Base-by-base conservation (phyloP, 805 yeast species). In the Lipomyces mesembrius region DNA sequence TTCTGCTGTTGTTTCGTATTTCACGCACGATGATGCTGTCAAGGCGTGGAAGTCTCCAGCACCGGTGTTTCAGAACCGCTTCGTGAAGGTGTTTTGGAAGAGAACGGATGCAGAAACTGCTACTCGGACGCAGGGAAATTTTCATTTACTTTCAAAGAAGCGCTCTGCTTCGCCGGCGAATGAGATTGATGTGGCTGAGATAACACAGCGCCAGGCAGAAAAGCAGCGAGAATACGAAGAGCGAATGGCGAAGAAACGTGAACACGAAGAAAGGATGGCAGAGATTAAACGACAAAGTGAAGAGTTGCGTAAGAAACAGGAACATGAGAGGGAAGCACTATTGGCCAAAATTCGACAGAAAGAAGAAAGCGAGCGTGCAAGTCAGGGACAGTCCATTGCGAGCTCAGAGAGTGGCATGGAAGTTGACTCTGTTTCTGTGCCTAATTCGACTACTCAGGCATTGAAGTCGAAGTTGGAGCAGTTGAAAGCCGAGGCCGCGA, bases 61-160 rank as follows among this genome's bases (percentile, higher is more conserved):
- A 2, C 82, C 85, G 5, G 79, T 83, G 17, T 83, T 83, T 68
- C 80, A 79, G 62, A 83, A 83, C 76, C 79, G 86, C 61, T 83
- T 83, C 67, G 79, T 83, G 68, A 83, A 83, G 72, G 79, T 83
- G 52, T 82, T 74, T 73, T 83, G 82, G 81, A 77, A 78, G 29
- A 70, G 67, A 56, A 66, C 71, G 11, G 70, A 66, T 35, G 68
- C 49, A 27, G 71, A 67, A 39, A 60, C 29, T 27, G 59, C 53
- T 7, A 59, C 32, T 17, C 52, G 57, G 39, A 17, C 39, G 27
- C 39, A 60, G 20, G 53, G 11, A 14, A 8, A 52, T 11, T 5
- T 11, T n/a, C 29, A 22, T 22, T 34, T 54, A 5, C 0, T 22
- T 14, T 11, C 34, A 14, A 51, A 65, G 17, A 59, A 65, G 51